Conservation (phyloP, 2,329 filamentous ascomycete species). For the Sarocladiaceae sp. region DNA sequence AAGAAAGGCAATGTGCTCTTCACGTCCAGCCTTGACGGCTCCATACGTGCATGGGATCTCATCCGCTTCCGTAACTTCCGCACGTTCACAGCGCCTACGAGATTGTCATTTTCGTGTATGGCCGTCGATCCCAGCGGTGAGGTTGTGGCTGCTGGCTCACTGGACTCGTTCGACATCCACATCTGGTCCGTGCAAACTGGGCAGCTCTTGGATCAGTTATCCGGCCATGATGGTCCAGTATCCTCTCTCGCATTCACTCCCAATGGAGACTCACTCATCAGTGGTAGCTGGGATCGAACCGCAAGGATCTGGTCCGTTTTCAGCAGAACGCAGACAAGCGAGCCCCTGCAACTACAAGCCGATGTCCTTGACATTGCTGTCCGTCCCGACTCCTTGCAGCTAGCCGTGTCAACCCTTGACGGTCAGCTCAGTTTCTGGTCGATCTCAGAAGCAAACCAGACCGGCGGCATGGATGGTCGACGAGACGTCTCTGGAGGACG, state of each 20-base stretch:
- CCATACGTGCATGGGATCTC: constrained; percentile 90
- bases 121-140: constrained; percentile 97
- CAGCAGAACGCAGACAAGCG: constrained; percentile 85
- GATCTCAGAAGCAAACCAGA: constrained; percentile 78
- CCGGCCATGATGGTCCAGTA: constrained; percentile 91
- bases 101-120: constrained; percentile 86
- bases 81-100: constrained; percentile 89
- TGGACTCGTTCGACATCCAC: constrained; percentile 95
- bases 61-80: constrained; percentile 95
- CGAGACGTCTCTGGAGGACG: constrained; percentile 90
- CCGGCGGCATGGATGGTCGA: constrained; percentile 79
- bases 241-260: constrained; percentile 84
- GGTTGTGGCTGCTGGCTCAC: constrained; percentile 87
- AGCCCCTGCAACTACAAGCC: constrained; percentile 85
- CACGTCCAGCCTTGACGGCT: constrained; percentile 90
- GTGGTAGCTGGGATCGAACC: constrained; percentile 94
- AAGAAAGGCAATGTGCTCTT: constrained; percentile 95
- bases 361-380: constrained; percentile 85
- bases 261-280: constrained; percentile 75
- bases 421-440: constrained; percentile 96
- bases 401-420: constrained; percentile 88
- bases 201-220: constrained; percentile 82
- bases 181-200: constrained; percentile 98
- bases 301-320: constrained; percentile 97
- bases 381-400: constrained; percentile 81